These are phyloP conservation scores for Pneumocystis jirovecii DNA, from an alignment of 1,139 yeast genomes.

Conservation along the genomic window DNA sequence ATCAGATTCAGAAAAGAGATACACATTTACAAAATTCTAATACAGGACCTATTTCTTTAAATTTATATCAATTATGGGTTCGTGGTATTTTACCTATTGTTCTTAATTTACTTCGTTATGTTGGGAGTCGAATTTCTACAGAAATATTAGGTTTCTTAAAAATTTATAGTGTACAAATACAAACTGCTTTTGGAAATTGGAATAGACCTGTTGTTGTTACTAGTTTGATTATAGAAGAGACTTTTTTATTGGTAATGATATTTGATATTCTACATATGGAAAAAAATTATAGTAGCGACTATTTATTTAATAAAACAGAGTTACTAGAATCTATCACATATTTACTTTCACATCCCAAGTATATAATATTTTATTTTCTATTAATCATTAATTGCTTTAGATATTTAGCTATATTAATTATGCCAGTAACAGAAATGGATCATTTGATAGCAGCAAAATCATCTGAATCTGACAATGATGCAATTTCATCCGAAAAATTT, in stretches of 20 bases:
- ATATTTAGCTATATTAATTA: conserved; percentile 54
- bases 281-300: not conserved
- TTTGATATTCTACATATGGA: conserved; percentile 36
- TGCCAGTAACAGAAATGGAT: conserved; percentile 51
- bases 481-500: not conserved
- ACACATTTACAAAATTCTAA: not conserved
- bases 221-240: conserved; percentile 55
- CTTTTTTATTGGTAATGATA: conserved; percentile 57
- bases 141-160: conserved; percentile 52
- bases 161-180: conserved; percentile 51
- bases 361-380: not conserved
- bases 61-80: conserved; percentile 63
- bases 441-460: conserved; percentile 34
- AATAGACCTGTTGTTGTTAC: conserved; percentile 47
- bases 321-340: conserved; percentile 32
- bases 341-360: not conserved
- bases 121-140: conserved; percentile 50
- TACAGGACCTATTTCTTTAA: not conserved
- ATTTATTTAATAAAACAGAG: conserved; percentile 24
- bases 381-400: conserved; percentile 52
- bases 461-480: not conserved
- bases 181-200: conserved; percentile 54
- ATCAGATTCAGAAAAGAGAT: not conserved
- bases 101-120: conserved; percentile 41
- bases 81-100: conserved; percentile 64